A percentile compares a stretch with the other conserved stretches of the same genome.
These are phyloP conservation scores for Trametes sanguinea DNA, from an alignment of 768 basidiomycete species.

Conservation along the genomic window DNA sequence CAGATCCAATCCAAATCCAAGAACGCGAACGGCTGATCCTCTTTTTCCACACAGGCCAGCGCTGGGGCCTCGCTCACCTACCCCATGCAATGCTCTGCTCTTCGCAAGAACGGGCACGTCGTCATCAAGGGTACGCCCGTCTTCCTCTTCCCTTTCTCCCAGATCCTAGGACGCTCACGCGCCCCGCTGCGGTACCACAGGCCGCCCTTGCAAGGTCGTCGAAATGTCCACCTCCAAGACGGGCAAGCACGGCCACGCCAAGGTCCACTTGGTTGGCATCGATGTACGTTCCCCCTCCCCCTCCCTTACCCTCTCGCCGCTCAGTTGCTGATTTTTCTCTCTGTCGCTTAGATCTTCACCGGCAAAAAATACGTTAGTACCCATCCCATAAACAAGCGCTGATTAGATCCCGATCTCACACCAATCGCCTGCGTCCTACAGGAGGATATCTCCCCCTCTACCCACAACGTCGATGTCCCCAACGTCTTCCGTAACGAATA, in stretches of 20 bases:
- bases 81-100: constrained; percentile 96
- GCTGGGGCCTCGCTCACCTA: constrained; percentile 78
- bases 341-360: constrained; percentile 84
- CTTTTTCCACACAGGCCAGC: constrained; percentile 47
- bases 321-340: constrained; percentile 18
- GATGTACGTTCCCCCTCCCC: constrained; percentile 64
- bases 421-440: constrained; percentile 34
- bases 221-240: constrained; percentile 99
- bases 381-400: constrained; percentile 10
- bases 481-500: constrained; percentile 90
- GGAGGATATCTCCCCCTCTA: constrained; percentile 95
- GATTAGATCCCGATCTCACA: constrained; percentile 14
- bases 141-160: not conserved
- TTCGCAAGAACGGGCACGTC: constrained; percentile 91
- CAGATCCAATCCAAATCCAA: not conserved
- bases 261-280: constrained; percentile 95
- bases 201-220: constrained; percentile 96
- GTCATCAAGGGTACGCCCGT: constrained; percentile 77
- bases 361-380: constrained; percentile 87
- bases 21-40: constrained; percentile 16
- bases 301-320: not conserved
- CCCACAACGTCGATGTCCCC: constrained; percentile 99
- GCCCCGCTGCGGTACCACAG: constrained; percentile 36
- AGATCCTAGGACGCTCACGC: not conserved
- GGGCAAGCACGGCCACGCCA: constrained; percentile 99